phyloP scores from a whole-genome alignment of 331 rosid species.

The Malus hybrid region DNA sequence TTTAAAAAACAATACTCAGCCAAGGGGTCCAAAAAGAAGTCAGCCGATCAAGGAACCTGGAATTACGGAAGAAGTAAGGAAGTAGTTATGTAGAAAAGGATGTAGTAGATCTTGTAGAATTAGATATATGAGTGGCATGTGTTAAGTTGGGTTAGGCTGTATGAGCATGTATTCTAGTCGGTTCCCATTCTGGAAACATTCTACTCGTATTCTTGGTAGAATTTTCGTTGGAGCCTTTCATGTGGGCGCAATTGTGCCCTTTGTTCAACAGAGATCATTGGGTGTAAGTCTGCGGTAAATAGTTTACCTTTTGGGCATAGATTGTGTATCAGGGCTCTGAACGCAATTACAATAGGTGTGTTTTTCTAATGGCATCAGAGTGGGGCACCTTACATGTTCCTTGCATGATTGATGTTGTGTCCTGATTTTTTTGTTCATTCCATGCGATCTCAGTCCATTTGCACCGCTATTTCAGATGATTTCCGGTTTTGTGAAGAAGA shows the following conservation, averaged over 20 bases:
- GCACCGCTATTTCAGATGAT: conserved; percentile 33
- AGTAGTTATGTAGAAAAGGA: conserved; percentile 6
- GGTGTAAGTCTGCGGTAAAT: not conserved
- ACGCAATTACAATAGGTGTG: not conserved
- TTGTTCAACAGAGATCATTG: not conserved
- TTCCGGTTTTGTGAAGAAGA: conserved; percentile 58
- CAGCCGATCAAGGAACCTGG: conserved; percentile 29
- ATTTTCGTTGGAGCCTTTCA: not conserved
- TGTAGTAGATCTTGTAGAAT: not conserved
- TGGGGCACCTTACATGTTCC: conserved; percentile 1
- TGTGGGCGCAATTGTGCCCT: not conserved
- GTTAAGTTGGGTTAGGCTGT: not conserved
- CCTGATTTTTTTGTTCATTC: not conserved
- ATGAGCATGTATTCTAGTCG: not conserved
- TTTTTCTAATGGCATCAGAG: conserved; percentile 6
- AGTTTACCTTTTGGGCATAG: conserved; percentile 6
- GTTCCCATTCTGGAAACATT: not conserved
- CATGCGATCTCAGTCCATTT: not conserved
- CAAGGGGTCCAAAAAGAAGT: conserved; percentile 32
- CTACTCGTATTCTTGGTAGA: not conserved
- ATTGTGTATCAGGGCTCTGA: not conserved
- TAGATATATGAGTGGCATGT: not conserved
- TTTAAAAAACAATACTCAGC: conserved; percentile 42
- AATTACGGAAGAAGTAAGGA: conserved; percentile 40
- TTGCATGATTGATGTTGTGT: conserved; percentile 1